Evolutionary conservation across 2,329 filamentous ascomycete species (phyloP).

Genomic region (Emergomyces orientalis): DNA sequence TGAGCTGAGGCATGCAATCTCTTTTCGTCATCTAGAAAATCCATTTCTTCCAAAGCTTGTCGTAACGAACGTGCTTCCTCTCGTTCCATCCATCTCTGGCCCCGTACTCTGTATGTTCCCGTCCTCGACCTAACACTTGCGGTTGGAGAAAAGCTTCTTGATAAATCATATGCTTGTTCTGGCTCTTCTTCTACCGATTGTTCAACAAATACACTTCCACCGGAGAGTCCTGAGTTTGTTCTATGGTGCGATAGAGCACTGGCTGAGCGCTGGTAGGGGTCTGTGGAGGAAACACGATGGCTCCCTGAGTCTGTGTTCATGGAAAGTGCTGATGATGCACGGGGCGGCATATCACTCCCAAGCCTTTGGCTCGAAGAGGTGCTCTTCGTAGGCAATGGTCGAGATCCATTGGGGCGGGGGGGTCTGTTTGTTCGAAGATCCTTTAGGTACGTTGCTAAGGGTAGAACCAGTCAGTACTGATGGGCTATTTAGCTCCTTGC

Average conservation of each 20-base stretch:
- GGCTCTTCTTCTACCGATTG: conserved; percentile 32
- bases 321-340: conserved; percentile 37
- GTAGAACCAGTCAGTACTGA: neutral
- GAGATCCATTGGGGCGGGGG: conserved; percentile 50
- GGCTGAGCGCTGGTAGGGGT: conserved; percentile 28
- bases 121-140: conserved; percentile 25
- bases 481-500: neutral
- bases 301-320: conserved; percentile 22
- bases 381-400: conserved; percentile 48
- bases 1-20: conserved; percentile 49
- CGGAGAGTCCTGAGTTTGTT: conserved; percentile 21
- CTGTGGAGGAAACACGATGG: conserved; percentile 15
- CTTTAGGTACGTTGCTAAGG: conserved; percentile 49
- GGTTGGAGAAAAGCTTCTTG: conserved; percentile 31
- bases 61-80: conserved; percentile 49
- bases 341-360: conserved; percentile 28
- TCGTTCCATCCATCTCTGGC: conserved; percentile 47
- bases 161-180: conserved; percentile 21
- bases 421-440: conserved; percentile 51
- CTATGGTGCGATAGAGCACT: conserved; percentile 36
- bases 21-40: conserved; percentile 45
- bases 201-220: conserved; percentile 22
- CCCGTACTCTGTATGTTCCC: conserved; percentile 45
- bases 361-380: conserved; percentile 21
- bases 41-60: conserved; percentile 50